These are phyloP conservation scores for Bruguiera parviflora DNA, from an alignment of 345 rosid species.

Conservation along the genomic window DNA sequence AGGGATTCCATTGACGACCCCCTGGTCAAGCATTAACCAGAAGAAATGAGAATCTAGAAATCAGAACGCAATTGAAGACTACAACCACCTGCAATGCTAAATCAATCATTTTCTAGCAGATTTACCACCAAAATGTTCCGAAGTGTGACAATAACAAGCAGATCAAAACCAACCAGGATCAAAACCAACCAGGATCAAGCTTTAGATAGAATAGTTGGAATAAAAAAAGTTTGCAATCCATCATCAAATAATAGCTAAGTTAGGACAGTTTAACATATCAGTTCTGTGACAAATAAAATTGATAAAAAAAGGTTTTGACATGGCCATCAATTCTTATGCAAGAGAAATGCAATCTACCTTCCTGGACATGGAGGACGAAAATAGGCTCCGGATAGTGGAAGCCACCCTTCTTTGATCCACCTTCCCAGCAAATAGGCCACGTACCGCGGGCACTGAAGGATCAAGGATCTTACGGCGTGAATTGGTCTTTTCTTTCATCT, in stretches of 20 bases:
- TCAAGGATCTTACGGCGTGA: background rate
- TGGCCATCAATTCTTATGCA: background rate
- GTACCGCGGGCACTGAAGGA: background rate
- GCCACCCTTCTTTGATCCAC: constrained; percentile 6
- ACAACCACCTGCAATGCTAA: background rate
- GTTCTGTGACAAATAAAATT: background rate
- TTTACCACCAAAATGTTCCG: too few relatives aligned
- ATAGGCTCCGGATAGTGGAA: background rate
- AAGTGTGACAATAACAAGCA: too few relatives aligned
- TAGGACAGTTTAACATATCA: too few relatives aligned
- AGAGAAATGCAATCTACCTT: background rate
- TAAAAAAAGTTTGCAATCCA: too few relatives aligned
- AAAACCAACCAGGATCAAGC: too few relatives aligned
- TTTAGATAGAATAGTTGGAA: too few relatives aligned
- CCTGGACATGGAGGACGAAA: background rate
- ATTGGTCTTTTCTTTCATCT: background rate
- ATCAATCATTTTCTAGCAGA: background rate
- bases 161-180: too few relatives aligned
- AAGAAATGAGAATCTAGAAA: background rate
- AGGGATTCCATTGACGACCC: constrained; percentile 24
- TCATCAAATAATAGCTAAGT: too few relatives aligned
- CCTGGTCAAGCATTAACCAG: constrained; percentile 27
- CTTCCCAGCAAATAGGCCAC: constrained; percentile 4
- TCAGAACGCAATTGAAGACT: background rate
- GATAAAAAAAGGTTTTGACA: background rate